A percentile compares a stretch with the other conserved stretches of the same genome.
Conservation (phyloP, 257 asterid species). For the Solanum pimpinellifolium region DNA sequence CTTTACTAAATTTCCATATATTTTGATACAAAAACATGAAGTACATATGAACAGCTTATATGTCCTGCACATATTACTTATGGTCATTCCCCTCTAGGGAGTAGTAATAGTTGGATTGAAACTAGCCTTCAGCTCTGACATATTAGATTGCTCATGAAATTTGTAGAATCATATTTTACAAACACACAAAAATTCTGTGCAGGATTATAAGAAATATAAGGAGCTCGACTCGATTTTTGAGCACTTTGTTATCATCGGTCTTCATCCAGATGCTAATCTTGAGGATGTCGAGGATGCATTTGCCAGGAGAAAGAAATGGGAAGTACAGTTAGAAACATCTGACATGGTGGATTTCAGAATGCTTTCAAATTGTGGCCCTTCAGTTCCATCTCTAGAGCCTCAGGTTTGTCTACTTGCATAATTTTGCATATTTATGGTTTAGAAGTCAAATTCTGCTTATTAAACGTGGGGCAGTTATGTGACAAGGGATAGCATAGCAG, state of each 20-base stretch:
- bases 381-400: conserved; percentile 63
- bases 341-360: conserved; percentile 24
- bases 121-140: neutral
- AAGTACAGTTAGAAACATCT: conserved; percentile 32
- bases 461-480: neutral
- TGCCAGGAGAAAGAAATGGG: conserved; percentile 51
- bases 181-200: conserved; percentile 12
- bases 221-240: conserved; percentile 79
- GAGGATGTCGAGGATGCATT: conserved; percentile 74
- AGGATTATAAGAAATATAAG: conserved; percentile 71
- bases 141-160: neutral
- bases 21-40: neutral
- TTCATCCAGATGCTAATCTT: conserved; percentile 78
- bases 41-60: neutral
- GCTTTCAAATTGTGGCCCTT: conserved; percentile 33
- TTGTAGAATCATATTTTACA: neutral
- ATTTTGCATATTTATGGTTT: neutral
- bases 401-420: conserved; percentile 48
- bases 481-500: neutral
- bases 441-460: neutral
- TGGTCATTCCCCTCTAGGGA: neutral
- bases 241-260: conserved; percentile 78
- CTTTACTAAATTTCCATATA: neutral
- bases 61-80: neutral
- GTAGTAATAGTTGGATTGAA: neutral